Evolutionary conservation across 1,284 basidiomycete species (phyloP).

Genomic region (Exobasidium cylindrosporum): DNA sequence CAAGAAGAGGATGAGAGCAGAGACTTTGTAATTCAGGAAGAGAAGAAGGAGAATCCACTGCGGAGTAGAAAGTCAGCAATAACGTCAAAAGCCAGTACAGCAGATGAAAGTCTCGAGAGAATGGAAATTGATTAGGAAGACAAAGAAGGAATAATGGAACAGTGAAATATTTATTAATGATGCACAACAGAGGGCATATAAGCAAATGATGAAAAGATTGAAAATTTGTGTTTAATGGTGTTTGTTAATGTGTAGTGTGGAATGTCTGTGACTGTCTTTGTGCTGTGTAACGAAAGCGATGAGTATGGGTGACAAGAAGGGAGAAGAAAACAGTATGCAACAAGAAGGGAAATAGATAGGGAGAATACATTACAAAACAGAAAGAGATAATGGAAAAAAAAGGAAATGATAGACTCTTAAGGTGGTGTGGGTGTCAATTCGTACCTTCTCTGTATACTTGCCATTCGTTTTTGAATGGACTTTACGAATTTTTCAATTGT

Average conservation of each 20-base stretch:
- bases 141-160: no score
- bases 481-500: slow-evolving; percentile 50
- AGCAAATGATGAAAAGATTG: no score
- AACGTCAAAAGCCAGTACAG: neutral
- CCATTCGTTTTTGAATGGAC: slow-evolving; percentile 45
- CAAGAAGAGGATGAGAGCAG: neutral
- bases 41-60: neutral
- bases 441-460: slow-evolving; percentile 26
- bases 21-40: neutral
- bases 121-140: neutral
- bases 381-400: neutral
- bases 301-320: no score
- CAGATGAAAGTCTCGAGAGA: neutral
- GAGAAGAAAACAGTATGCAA: no score
- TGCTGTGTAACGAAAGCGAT: no score
- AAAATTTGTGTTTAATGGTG: no score
- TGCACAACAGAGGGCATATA: no score
- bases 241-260: no score
- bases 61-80: neutral
- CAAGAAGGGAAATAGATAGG: neutral
- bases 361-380: neutral
- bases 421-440: neutral
- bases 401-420: neutral
- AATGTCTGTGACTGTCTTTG: no score
- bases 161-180: no score